Evolutionary conservation across 768 basidiomycete genomes (phyloP).

Genomic region (Mrakia hoshinonis): DNA sequence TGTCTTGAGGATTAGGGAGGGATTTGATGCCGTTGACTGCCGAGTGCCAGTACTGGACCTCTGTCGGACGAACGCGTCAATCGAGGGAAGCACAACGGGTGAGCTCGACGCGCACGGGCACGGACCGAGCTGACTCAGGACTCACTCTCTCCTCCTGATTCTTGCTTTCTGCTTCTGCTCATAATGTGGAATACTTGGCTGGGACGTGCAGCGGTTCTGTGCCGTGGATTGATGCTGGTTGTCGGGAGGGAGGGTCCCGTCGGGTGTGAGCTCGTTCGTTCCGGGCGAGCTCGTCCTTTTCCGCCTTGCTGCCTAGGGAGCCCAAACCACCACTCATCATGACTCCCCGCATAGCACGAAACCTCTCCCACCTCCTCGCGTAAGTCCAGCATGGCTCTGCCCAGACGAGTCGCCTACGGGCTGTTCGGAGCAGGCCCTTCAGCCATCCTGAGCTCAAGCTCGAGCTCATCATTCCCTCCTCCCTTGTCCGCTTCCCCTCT

Average conservation of each 20-base stretch:
- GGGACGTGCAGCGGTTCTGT: background rate
- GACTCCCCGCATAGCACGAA: conserved; percentile 6
- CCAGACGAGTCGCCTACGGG: background rate
- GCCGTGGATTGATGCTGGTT: too few relatives aligned
- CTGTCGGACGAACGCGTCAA: too few relatives aligned
- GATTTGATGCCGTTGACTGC: background rate
- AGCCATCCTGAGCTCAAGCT: too few relatives aligned
- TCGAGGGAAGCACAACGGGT: too few relatives aligned
- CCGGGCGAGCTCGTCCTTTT: background rate
- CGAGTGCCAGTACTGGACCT: too few relatives aligned
- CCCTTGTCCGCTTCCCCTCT: background rate
- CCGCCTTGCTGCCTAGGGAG: background rate
- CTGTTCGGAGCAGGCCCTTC: background rate
- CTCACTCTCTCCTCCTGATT: background rate
- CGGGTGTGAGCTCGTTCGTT: too few relatives aligned
- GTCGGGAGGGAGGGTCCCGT: too few relatives aligned
- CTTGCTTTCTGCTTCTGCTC: background rate
- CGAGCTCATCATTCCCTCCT: background rate
- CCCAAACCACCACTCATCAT: background rate
- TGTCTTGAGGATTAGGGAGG: background rate
- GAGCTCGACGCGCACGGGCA: too few relatives aligned
- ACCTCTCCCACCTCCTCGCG: conserved; percentile 22
- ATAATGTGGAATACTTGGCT: too few relatives aligned
- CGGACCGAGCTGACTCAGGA: background rate
- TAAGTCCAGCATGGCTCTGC: background rate